A percentile compares a stretch with the other conserved stretches of the same genome.
These are phyloP conservation scores for Yarrowia galli DNA, from an alignment of 1,139 yeast genomes.

Conservation along the genomic window DNA sequence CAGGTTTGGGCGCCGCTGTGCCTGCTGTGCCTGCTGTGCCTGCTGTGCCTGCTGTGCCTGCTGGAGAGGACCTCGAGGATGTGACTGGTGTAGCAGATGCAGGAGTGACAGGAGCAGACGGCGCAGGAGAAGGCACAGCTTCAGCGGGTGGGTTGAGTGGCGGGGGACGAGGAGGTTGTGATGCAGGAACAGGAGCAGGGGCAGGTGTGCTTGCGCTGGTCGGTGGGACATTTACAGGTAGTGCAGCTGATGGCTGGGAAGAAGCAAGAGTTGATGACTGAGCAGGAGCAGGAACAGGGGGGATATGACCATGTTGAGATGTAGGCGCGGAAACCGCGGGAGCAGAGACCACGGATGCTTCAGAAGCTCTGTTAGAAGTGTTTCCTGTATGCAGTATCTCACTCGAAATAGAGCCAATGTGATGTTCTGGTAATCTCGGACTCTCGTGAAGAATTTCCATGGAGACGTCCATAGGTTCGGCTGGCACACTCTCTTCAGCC, in stretches of 20 bases:
- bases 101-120: neutral
- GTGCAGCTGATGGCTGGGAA: neutral
- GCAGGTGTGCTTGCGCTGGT: neutral
- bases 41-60: neutral
- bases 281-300: neutral
- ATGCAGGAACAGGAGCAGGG: neutral
- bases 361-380: too few relatives aligned
- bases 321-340: neutral
- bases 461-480: constrained; percentile 1
- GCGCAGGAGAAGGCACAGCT: neutral
- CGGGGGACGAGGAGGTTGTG: neutral
- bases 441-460: neutral
- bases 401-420: neutral
- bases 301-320: neutral
- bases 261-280: neutral
- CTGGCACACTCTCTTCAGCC: neutral
- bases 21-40: neutral
- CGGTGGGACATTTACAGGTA: neutral
- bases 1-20: neutral
- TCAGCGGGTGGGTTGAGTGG: neutral
- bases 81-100: neutral
- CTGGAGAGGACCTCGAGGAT: neutral
- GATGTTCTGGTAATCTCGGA: neutral
- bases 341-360: too few relatives aligned
- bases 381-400: too few relatives aligned